Evolutionary conservation across 345 rosid genomes (phyloP).

Genomic region (Odontarrhena argentea): DNA sequence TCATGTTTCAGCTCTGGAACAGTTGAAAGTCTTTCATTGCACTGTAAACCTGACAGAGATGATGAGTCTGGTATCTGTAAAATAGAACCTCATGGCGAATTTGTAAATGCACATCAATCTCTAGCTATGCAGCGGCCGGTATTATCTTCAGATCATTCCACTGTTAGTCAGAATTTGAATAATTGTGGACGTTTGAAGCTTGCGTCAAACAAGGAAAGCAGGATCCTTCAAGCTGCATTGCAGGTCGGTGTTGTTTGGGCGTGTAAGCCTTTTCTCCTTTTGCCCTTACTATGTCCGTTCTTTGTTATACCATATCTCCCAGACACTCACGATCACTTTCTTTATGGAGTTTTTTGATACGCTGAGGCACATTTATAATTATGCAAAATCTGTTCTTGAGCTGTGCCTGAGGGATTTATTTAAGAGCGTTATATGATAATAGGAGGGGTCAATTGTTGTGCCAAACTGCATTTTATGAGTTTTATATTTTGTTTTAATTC

Average conservation of each 20-base stretch:
- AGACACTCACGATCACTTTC: not conserved
- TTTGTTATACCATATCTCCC: not conserved
- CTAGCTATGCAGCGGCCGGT: constrained; percentile 28
- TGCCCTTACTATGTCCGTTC: not conserved
- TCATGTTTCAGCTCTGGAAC: constrained; percentile 63
- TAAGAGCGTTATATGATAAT: not conserved
- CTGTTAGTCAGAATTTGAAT: constrained; percentile 32
- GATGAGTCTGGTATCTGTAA: constrained; percentile 64
- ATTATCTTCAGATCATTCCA: constrained; percentile 34
- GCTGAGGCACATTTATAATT: not conserved
- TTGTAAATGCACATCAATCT: constrained; percentile 44
- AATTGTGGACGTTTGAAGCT: constrained; percentile 44
- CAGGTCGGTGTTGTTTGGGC: constrained; percentile 52
- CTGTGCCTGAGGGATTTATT: constrained; percentile 1
- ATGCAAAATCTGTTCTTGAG: constrained; percentile 4
- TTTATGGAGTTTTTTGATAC: not conserved
- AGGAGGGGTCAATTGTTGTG: constrained; percentile 1
- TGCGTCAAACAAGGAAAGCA: constrained; percentile 50
- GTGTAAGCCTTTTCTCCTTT: not conserved
- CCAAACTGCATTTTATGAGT: constrained; percentile 8
- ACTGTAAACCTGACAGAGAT: constrained; percentile 49
- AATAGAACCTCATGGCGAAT: constrained; percentile 65
- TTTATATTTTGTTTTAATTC: not conserved
- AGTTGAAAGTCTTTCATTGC: constrained; percentile 56
- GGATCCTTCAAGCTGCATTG: constrained; percentile 59